phyloP scores from a whole-genome alignment of 225 moss, liverwort and hornwort genomes.

The Polytrichum formosum region DNA sequence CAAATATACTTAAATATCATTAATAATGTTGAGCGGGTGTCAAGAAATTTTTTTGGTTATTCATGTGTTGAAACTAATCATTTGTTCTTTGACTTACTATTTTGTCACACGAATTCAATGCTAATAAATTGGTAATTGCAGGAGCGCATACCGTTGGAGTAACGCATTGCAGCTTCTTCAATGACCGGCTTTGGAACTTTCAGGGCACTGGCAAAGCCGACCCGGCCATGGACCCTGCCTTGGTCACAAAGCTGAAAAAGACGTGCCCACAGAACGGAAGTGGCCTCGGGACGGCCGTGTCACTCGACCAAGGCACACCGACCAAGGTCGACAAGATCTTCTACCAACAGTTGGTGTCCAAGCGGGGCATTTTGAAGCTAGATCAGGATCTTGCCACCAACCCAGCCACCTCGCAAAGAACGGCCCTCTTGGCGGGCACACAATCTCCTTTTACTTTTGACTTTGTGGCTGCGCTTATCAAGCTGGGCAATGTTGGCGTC shows the following conservation, averaged over 20 bases:
- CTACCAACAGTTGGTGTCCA: constrained; percentile 18
- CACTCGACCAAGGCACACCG: constrained; percentile 26
- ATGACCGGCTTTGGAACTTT: background rate
- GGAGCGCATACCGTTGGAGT: constrained; percentile 51
- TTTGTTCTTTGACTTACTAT: no score
- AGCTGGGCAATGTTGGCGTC: constrained; percentile 28
- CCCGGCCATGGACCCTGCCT: constrained; percentile 26
- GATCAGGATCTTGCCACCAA: constrained; percentile 23
- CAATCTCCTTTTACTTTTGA: background rate
- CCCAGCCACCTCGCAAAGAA: background rate
- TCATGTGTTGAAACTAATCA: no score
- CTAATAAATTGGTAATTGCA: constrained; percentile 1
- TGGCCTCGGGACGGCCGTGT: constrained; percentile 17
- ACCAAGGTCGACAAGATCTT: constrained; percentile 17
- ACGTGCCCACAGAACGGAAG: constrained; percentile 9
- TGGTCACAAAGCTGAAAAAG: constrained; percentile 9
- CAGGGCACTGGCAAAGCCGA: constrained; percentile 23
- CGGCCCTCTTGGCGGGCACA: background rate
- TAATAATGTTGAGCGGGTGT: no score
- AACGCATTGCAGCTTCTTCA: constrained; percentile 35
- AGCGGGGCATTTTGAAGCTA: constrained; percentile 24
- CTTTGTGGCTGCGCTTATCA: constrained; percentile 2
- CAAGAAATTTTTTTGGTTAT: no score
- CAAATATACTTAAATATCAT: no score
- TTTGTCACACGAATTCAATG: no score